Evolutionary conservation across 2,329 filamentous ascomycete species (phyloP).

Genomic region (Sclerotinia trifoliorum): DNA sequence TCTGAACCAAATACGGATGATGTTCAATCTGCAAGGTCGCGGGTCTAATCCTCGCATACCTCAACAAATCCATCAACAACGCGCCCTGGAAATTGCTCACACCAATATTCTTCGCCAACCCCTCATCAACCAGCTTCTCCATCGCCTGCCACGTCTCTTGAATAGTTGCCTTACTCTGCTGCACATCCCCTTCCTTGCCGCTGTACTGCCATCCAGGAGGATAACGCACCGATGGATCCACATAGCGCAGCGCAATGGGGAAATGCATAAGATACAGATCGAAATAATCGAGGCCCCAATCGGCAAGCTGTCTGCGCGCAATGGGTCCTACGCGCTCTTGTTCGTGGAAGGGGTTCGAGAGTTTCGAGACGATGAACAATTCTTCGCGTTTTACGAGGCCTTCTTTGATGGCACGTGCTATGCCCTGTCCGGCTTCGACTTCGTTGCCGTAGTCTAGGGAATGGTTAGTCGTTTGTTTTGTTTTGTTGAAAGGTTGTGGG

Average conservation of each 20-base stretch:
- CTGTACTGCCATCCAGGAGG: slow-evolving; percentile 76
- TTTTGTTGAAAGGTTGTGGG: too few relatives aligned
- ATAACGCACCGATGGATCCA: slow-evolving; percentile 76
- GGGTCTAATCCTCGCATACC: slow-evolving; percentile 71
- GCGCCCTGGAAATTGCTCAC: slow-evolving; percentile 80
- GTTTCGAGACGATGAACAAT: slow-evolving; percentile 89
- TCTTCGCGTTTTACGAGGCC: slow-evolving; percentile 80
- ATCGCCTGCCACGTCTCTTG: slow-evolving; percentile 82
- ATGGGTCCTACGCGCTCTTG: slow-evolving; percentile 74
- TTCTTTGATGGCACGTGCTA: slow-evolving; percentile 76
- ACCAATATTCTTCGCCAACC: slow-evolving; percentile 71
- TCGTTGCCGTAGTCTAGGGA: slow-evolving; percentile 77
- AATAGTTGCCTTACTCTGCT: slow-evolving; percentile 66
- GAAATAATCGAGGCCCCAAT: slow-evolving; percentile 87
- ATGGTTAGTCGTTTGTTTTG: slow-evolving; percentile 4
- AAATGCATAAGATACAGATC: slow-evolving; percentile 90
- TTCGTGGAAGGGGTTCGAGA: slow-evolving; percentile 92
- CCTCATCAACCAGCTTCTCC: slow-evolving; percentile 69
- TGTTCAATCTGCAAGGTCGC: slow-evolving; percentile 85
- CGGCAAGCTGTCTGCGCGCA: slow-evolving; percentile 70
- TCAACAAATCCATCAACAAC: slow-evolving; percentile 74
- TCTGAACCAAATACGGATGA: slow-evolving; percentile 83
- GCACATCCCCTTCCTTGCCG: slow-evolving; percentile 56
- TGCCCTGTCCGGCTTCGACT: slow-evolving; percentile 71
- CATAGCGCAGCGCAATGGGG: slow-evolving; percentile 81